Percentiles rank a stretch among this genome's conserved stretches.
These are phyloP conservation scores for Eutrema salsugineum DNA, from an alignment of 441 rosid species.

Conservation along the genomic window DNA sequence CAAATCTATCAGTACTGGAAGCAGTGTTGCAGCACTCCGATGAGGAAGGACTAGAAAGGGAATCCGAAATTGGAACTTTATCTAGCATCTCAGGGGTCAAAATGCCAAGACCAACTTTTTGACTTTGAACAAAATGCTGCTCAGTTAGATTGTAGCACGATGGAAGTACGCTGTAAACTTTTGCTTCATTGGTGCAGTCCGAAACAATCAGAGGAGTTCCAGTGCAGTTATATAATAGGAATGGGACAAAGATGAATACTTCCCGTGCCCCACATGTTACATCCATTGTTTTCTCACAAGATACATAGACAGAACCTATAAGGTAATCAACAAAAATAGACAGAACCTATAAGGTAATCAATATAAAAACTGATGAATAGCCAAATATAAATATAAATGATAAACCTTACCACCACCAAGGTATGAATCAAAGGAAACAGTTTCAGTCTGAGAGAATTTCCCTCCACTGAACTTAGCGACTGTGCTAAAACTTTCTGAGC, in stretches of 20 bases:
- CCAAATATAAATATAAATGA: not conserved
- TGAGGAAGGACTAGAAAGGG: constrained; percentile 36
- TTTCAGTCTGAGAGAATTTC: constrained; percentile 65
- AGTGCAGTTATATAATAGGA: constrained; percentile 79
- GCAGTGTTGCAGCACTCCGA: constrained; percentile 37
- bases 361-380: constrained; percentile 7
- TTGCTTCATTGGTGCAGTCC: constrained; percentile 53
- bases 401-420: constrained; percentile 48
- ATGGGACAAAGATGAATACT: constrained; percentile 76
- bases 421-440: constrained; percentile 53
- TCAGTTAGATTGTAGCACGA: constrained; percentile 74
- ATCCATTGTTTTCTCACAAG: constrained; percentile 83
- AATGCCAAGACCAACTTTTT: constrained; percentile 69
- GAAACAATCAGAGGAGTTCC: constrained; percentile 75
- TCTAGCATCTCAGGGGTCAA: constrained; percentile 47
- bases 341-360: constrained; percentile 48
- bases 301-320: constrained; percentile 68
- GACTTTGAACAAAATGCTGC: constrained; percentile 43
- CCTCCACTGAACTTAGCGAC: constrained; percentile 76
- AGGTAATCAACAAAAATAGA: constrained; percentile 28
- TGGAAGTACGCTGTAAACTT: constrained; percentile 51
- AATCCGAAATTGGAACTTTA: constrained; percentile 32
- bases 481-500: constrained; percentile 65
- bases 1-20: constrained; percentile 34
- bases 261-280: constrained; percentile 90